Percentiles rank a stretch among this genome's conserved stretches.
Conservation (phyloP, 345 rosid species). For the Eucalyptus polyanthemos region DNA sequence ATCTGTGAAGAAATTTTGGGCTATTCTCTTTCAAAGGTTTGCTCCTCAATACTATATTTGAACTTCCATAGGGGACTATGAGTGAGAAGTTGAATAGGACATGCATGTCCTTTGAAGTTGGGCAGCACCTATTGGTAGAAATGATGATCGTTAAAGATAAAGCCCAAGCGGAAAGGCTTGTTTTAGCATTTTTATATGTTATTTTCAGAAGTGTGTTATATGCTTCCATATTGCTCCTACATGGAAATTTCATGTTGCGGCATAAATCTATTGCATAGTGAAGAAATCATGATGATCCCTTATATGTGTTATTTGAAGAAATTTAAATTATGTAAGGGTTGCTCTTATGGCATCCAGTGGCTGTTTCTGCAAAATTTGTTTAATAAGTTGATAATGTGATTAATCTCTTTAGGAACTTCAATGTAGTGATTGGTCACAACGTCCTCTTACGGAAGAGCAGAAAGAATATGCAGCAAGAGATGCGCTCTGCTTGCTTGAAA, state of each 20-base stretch:
- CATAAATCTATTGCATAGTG: not conserved
- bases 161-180: not conserved
- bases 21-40: conserved; percentile 69
- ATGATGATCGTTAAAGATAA: not conserved
- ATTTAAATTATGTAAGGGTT: not conserved
- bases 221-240: not conserved
- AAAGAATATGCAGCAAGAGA: conserved; percentile 76
- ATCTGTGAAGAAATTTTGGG: conserved; percentile 64
- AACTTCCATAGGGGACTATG: not conserved
- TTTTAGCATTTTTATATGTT: not conserved
- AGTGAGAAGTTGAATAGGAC: not conserved
- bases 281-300: not conserved
- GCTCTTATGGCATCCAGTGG: not conserved
- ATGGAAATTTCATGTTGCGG: not conserved
- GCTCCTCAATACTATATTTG: not conserved
- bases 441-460: conserved; percentile 94
- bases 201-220: not conserved
- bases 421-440: conserved; percentile 97
- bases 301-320: not conserved
- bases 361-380: not conserved
- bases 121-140: not conserved
- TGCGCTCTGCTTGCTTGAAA: conserved; percentile 79
- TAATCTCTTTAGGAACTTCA: conserved; percentile 71
- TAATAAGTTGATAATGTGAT: conserved; percentile 9
- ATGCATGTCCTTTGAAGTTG: not conserved